Evolutionary conservation across 306 rosid genomes (phyloP), one percentile per base, ranked within the genome.

Genomic region (Acacia crassicarpa): DNA sequence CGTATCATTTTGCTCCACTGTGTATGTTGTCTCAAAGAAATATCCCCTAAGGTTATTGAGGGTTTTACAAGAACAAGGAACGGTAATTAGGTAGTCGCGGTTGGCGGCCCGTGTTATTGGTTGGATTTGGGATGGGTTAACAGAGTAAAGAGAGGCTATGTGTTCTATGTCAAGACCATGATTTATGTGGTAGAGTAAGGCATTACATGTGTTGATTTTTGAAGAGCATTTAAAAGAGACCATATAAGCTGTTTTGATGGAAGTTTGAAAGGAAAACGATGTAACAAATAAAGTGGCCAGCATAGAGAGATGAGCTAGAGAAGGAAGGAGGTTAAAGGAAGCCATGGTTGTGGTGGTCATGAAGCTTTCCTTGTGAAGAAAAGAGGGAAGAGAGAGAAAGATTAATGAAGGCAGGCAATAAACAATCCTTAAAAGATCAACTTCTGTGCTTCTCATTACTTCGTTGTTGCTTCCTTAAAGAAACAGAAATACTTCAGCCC

Each of bases 1-100:
- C 9, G 82, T 77, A 22, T 95, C 94, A 12, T 81, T 49, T 6
- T 0, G 8, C 43, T 80, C 30, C 72, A 87, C 92, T 9, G 0
- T 74, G 89, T 90, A 90, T 65, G 33, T 45, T 75, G 94, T 84
- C 16, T 89, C 84, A 74, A 88, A 87, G 86, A 90, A 91, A 82
- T 89, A 93, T 40, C 90, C 97, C 2, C 8, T 22, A 49, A 82
- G 84, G 9, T 79, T 85, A 14, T 7, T 56, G 17, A 69, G 65
- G 69, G 72, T 48, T 44, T 56, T 78, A 89, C 97, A 93, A 38
- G 95, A 82, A 81, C 98, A 95, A 67, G 97, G 97, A 5, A 88
- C 90, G 9, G 72, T 77, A 72, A 95, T 44, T 58, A 93, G 93
- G 86, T 88, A 86, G 81, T 95, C 95, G 59, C 83, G 78, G 15